These are phyloP conservation scores for Suhomyces sp. DNA, from an alignment of 805 yeast species.

Conservation along the genomic window DNA sequence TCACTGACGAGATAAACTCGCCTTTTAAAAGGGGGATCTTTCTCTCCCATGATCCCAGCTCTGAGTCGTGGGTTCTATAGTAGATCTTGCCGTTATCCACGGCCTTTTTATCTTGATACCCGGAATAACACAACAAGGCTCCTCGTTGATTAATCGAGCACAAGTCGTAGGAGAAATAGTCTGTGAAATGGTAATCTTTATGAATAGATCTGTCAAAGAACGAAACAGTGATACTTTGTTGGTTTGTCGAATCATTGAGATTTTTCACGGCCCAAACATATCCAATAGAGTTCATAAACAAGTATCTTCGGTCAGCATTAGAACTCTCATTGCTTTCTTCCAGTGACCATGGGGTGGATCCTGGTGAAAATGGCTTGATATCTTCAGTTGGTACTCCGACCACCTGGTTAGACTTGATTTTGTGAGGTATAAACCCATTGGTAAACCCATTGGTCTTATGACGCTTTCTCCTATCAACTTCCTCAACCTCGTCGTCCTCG, in stretches of 20 bases:
- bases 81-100: constrained; percentile 45
- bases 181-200: constrained; percentile 84
- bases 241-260: constrained; percentile 17
- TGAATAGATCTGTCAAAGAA: constrained; percentile 77
- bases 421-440: neutral
- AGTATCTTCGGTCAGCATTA: constrained; percentile 59
- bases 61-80: constrained; percentile 67
- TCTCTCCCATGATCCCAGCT: constrained; percentile 69
- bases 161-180: constrained; percentile 64
- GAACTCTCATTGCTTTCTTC: constrained; percentile 13
- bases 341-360: constrained; percentile 75
- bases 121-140: constrained; percentile 51
- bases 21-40: constrained; percentile 46
- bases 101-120: constrained; percentile 15
- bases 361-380: constrained; percentile 73
- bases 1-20: constrained; percentile 68
- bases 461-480: constrained; percentile 18
- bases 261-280: constrained; percentile 71
- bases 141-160: constrained; percentile 72
- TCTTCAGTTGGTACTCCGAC: constrained; percentile 19
- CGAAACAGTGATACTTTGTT: constrained; percentile 76
- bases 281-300: constrained; percentile 78
- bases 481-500: constrained; percentile 24
- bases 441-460: constrained; percentile 16
- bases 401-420: constrained; percentile 26